phyloP scores from a whole-genome alignment of 139 green algal genomes.

The Tetraselmis striata region DNA sequence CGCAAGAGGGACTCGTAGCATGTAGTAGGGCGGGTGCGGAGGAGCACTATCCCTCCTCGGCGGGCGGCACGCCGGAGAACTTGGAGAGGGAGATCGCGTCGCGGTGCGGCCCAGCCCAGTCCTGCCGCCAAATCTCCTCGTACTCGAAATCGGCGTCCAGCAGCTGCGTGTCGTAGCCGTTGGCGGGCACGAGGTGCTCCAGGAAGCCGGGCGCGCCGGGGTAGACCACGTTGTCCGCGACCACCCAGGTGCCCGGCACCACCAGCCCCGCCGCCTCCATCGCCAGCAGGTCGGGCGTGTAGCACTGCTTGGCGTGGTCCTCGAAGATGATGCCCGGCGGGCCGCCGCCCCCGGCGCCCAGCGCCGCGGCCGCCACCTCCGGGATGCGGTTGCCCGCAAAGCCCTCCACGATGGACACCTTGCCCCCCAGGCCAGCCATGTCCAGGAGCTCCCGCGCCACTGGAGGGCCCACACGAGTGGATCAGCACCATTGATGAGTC shows the following conservation, averaged over 20 bases:
- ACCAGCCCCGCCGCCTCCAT: slow-evolving; percentile 20
- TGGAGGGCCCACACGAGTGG: too few species aligned
- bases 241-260: slow-evolving; percentile 11
- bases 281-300: slow-evolving; percentile 13
- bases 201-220: slow-evolving; percentile 22
- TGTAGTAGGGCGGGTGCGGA: too few species aligned
- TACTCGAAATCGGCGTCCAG: slow-evolving; percentile 22
- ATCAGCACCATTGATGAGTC: too few species aligned
- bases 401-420: neutral
- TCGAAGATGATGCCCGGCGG: neutral
- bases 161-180: slow-evolving; percentile 17
- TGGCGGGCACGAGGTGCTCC: slow-evolving; percentile 8
- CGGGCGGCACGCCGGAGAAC: neutral
- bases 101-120: slow-evolving; percentile 10
- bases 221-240: slow-evolving; percentile 32
- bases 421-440: neutral
- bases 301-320: slow-evolving; percentile 8
- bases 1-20: too few species aligned
- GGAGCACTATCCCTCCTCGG: neutral
- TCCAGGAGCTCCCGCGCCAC: neutral
- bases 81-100: slow-evolving; percentile 18
- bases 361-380: neutral
- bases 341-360: too few species aligned
- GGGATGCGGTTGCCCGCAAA: neutral
- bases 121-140: slow-evolving; percentile 20